Percentiles rank a stretch among this genome's conserved stretches.
Conservation (phyloP, 2,329 filamentous ascomycete species). For the Leptodontidium sp. region DNA sequence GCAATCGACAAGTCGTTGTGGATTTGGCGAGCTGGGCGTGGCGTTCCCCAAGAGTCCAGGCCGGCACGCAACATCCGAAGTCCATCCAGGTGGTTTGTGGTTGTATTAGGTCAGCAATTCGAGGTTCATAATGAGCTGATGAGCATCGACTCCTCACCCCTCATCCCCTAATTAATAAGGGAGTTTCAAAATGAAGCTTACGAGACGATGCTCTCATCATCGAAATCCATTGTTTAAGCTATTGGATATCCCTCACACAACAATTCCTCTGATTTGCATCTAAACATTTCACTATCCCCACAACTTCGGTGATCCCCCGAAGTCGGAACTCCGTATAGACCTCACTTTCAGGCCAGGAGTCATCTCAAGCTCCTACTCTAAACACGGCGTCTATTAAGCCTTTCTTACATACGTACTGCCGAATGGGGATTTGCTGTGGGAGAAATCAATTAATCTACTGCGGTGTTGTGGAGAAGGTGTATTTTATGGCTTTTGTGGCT, state of each 20-base stretch:
- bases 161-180: neutral
- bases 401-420: conserved; percentile 10
- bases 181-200: neutral
- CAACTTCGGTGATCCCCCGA: neutral
- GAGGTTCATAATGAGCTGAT: neutral
- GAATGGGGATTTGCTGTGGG: neutral
- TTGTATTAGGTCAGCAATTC: conserved; percentile 9
- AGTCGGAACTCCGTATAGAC: conserved; percentile 2
- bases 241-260: neutral
- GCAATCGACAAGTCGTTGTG: conserved; percentile 12
- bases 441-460: neutral
- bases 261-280: neutral
- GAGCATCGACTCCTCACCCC: too few species aligned
- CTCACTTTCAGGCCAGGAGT: neutral
- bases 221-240: neutral
- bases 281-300: neutral
- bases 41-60: conserved; percentile 6
- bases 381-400: conserved; percentile 2
- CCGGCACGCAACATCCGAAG: neutral
- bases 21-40: conserved; percentile 13
- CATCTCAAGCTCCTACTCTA: neutral
- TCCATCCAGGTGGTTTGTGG: neutral
- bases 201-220: neutral
- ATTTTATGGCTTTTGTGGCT: conserved; percentile 1
- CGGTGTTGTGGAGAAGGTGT: neutral